Conservation (phyloP, 768 basidiomycete species). For the Lepiota venenata region DNA sequence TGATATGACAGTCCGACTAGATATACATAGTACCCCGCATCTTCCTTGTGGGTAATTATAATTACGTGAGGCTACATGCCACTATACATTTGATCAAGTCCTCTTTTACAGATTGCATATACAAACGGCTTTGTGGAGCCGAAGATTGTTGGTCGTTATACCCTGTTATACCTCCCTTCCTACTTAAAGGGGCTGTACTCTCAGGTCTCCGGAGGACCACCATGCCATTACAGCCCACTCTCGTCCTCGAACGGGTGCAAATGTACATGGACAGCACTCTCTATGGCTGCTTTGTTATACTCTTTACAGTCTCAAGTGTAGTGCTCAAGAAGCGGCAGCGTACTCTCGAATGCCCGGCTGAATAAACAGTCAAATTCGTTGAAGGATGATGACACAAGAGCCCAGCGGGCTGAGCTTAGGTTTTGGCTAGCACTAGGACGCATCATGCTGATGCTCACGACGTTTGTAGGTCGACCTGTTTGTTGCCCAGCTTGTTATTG, state of each 20-base stretch:
- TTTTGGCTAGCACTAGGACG: background rate
- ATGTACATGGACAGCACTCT: conserved; percentile 1
- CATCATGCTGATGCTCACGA: background rate
- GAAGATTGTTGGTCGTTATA: too few relatives aligned
- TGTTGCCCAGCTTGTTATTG: background rate
- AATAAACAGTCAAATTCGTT: background rate
- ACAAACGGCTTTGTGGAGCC: too few relatives aligned
- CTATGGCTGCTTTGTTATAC: conserved; percentile 4
- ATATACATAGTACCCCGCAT: too few relatives aligned
- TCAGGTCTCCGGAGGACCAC: too few relatives aligned
- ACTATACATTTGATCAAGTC: too few relatives aligned
- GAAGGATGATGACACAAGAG: background rate
- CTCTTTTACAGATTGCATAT: too few relatives aligned
- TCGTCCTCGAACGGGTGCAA: background rate
- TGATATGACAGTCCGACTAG: too few relatives aligned
- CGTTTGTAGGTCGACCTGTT: background rate
- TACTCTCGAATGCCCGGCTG: background rate
- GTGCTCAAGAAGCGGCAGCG: background rate
- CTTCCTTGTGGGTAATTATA: too few relatives aligned
- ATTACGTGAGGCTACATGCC: too few relatives aligned
- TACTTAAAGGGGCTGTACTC: too few relatives aligned
- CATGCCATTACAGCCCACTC: background rate
- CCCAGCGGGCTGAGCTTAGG: background rate
- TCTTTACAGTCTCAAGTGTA: background rate
- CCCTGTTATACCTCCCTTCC: too few relatives aligned